phyloP scores from a whole-genome alignment of 2,329 filamentous ascomycete genomes.

The Tolypocladium endophyticum region DNA sequence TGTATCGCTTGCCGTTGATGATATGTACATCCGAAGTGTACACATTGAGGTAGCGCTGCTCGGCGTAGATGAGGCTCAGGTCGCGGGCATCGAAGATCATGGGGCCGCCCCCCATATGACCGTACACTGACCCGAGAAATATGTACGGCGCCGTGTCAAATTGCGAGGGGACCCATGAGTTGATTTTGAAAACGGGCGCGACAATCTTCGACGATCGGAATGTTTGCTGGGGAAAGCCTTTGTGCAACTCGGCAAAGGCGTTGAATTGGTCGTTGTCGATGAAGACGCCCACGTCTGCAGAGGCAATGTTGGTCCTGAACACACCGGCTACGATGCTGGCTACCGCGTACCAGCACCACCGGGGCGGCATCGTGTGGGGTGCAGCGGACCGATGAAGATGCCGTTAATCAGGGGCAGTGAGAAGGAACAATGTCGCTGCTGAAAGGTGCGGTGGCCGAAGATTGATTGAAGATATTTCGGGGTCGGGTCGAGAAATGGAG shows the following conservation, averaged over 20 bases:
- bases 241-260: background rate
- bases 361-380: background rate
- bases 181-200: conserved; percentile 23
- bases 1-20: background rate
- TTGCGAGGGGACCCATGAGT: conserved; percentile 14
- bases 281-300: background rate
- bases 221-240: conserved; percentile 18
- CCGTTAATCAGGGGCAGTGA: background rate
- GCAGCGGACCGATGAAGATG: background rate
- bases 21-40: conserved; percentile 17
- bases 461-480: no score
- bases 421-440: background rate
- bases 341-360: background rate
- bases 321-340: background rate
- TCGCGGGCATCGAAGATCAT: conserved; percentile 23
- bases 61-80: conserved; percentile 26
- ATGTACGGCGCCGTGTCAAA: conserved; percentile 19
- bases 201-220: conserved; percentile 21
- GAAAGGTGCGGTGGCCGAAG: no score
- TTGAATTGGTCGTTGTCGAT: background rate
- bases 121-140: conserved; percentile 19
- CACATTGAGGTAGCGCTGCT: conserved; percentile 17
- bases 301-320: background rate
- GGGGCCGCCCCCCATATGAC: conserved; percentile 15
- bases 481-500: no score